phyloP scores from a whole-genome alignment of 2,329 filamentous ascomycete species.

The Rhexocercosporidium sp. region DNA sequence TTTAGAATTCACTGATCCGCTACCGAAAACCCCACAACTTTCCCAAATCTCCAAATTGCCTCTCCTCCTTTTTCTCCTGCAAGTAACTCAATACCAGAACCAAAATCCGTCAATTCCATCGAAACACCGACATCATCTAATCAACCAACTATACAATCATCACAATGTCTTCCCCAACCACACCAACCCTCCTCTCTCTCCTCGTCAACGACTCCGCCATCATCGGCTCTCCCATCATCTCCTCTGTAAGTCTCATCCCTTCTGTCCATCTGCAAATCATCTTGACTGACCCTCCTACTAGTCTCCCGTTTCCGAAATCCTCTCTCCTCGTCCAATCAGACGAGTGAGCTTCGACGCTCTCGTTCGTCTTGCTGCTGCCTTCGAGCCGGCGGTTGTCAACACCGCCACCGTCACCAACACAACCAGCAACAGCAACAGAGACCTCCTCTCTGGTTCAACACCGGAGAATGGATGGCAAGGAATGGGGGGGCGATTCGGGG shows the following conservation, averaged over 20 bases:
- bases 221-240: neutral
- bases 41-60: neutral
- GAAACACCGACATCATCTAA: neutral
- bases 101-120: too few relatives aligned
- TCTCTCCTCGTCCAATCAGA: neutral
- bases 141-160: neutral
- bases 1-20: neutral
- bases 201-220: neutral
- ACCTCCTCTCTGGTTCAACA: neutral
- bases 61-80: neutral
- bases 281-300: neutral
- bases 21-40: neutral
- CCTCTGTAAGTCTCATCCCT: neutral
- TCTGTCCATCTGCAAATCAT: neutral
- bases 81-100: neutral
- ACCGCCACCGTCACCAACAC: neutral
- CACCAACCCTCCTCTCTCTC: neutral
- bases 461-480: neutral
- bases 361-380: neutral
- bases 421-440: neutral
- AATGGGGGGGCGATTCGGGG: neutral
- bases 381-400: neutral
- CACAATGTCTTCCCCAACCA: neutral
- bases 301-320: neutral
- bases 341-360: conserved; percentile 6